Base-by-base conservation (phyloP, 768 basidiomycete genomes). In the Crucibulum laeve region DNA sequence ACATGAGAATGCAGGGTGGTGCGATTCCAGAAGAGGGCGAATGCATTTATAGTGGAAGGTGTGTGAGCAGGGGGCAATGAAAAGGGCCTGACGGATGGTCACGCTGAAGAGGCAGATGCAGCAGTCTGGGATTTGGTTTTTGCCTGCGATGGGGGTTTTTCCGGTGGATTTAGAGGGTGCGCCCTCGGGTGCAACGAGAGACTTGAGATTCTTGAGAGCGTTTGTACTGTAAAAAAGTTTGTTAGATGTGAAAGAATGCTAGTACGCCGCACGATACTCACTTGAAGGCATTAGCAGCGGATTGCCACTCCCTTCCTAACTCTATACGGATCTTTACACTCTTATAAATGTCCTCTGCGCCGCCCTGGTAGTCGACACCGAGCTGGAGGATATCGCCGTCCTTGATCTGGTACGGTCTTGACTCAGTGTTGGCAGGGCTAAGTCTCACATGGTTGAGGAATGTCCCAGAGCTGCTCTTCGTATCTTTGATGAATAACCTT, bases 41-140 rank as follows among this genome's bases (percentile, higher is more conserved):
- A 99, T 93, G 62, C 95, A 97, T 64, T 97, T 98, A 79, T 90
- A 92, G 68, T 93, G 91, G 71, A 90, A 91, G 0, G 92, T 84
- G 62, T 99, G 95, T 1, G 91, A 93, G 65, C 95, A 99, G 0
- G 95, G 95, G 22, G 95, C 92, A 58, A 99, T 94, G 71, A 99
- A 97, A 38, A 98, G 80, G 0, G 92, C 88, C 64, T 99, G 95
- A 49, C 85, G 89, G 60, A 97, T 93, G 1, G 91, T 87, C 0
- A 98, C 92, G 18, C 82, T 69, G 70, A 95, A 99, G 68, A 77
- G 64, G 48, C 95, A 96, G 58, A 97, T 95, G 58, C 93, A 95
- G 64, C 92, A 97, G 54, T 97, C 93, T 2, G 84, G 81, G 17
- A 87, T 80, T 60, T 15, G 63, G 40, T 53, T 75, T 15, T n/a